Base-by-base conservation (phyloP, 2,329 filamentous ascomycete genomes). In the Fusarium dimerum region DNA sequence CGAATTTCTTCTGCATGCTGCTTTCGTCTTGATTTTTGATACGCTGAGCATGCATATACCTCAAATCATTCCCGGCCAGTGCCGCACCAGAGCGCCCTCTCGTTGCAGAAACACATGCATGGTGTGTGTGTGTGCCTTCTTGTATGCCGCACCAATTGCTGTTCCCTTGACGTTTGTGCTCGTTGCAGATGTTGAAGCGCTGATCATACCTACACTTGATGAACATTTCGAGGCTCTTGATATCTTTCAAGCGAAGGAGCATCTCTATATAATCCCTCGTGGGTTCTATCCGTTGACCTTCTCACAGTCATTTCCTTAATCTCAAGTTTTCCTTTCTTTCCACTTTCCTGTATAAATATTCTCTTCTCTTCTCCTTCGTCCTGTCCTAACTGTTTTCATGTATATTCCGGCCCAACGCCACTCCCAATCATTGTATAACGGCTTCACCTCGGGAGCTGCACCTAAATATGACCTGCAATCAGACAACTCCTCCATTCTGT, bases 391-490 rank as follows among this genome's bases (percentile, higher is more conserved):
- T 49, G 39, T 43, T 46, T 61, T 58, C 50, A 71, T 71, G 68
- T 67, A 71, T 67, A 71, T 71, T 48, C 65, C 66, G 38, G 34
- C 47, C 44, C 57, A 38, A 29, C 53, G 43, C 39, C 53, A 47
- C 47, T 48, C 48, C 47, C 56, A 58, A 45, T 26, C 20, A 26
- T 26, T 26, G 20, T 26, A 26, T 26, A 26, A 26, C 20, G 20
- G 48, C 43, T 47, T 49, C 55, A 43, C 45, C 34, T 43, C 51
- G 45, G 29, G 39, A 45, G 44, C 46, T 48, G 52, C 56, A 50
- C 48, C 50, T 41, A 45, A 34, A 40, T 44, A 58, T 55, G 54
- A 48, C 40, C 38, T 45, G 42, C 30, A 45, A 40, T 29, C 44
- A 11, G 32, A 32, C 26, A 41, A 41, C 11, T 17, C 46, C 32